Percentiles rank a stretch among this genome's conserved stretches.
These are phyloP conservation scores for Dothiorella sarmentorum DNA, from an alignment of 2,329 filamentous ascomycete species.

Conservation along the genomic window DNA sequence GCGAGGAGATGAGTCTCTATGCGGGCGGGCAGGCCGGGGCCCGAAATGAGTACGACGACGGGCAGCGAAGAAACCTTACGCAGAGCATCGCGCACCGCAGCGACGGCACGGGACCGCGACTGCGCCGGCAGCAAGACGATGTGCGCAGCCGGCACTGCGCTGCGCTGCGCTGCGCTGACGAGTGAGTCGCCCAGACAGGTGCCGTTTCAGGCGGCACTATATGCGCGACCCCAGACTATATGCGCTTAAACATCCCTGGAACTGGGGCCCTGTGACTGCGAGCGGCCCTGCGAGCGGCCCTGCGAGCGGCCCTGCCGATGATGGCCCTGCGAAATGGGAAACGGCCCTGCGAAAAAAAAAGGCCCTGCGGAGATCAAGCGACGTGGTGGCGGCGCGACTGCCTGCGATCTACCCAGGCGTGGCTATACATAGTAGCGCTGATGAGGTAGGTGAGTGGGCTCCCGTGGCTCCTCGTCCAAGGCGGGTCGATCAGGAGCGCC, in stretches of 20 bases:
- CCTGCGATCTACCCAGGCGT: no score
- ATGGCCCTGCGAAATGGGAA: no score
- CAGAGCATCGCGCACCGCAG: constrained; percentile 17
- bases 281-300: no score
- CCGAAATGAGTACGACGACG: constrained; percentile 8
- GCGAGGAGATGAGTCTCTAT: constrained; percentile 14
- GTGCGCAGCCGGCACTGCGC: constrained; percentile 9
- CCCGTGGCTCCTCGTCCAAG: not conserved
- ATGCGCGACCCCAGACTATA: constrained; percentile 33
- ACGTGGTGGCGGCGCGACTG: constrained; percentile 12
- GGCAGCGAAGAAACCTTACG: constrained; percentile 5
- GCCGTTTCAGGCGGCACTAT: constrained; percentile 39
- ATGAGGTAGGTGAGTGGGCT: not conserved
- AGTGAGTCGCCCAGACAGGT: constrained; percentile 36
- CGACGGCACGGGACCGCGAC: constrained; percentile 9
- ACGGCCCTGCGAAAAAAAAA: no score
- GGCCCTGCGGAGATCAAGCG: not conserved
- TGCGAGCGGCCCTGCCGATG: no score
- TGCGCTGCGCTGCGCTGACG: constrained; percentile 27
- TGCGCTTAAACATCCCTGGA: constrained; percentile 34
- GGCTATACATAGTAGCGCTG: constrained; percentile 12
- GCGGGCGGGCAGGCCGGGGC: not conserved
- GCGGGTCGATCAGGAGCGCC: constrained; percentile 14
- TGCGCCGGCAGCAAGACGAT: not conserved
- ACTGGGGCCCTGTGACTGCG: no score